phyloP scores from a whole-genome alignment of 2,329 filamentous ascomycete genomes.

The Colletotrichum eremochloae region DNA sequence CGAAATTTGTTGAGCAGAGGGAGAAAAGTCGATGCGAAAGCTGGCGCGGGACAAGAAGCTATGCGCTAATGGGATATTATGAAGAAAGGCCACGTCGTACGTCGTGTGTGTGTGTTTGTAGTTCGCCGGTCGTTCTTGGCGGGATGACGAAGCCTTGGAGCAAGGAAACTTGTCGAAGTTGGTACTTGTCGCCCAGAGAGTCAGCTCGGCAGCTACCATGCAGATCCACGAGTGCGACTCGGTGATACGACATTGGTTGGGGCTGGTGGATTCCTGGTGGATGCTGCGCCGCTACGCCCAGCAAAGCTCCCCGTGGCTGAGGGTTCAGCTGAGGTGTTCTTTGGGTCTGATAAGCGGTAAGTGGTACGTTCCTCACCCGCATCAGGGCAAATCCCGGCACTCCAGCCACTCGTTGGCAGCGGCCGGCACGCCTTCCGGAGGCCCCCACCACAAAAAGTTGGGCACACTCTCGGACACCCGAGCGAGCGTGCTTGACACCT shows the following conservation, averaged over 20 bases:
- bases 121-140: constrained; percentile 34
- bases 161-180: constrained; percentile 34
- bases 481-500: constrained; percentile 10
- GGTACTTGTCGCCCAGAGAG: constrained; percentile 25
- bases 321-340: constrained; percentile 36
- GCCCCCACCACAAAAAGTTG: constrained; percentile 2
- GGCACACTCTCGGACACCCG: constrained; percentile 28
- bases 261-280: constrained; percentile 41
- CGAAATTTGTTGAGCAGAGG: constrained; percentile 28
- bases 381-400: not conserved
- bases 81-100: constrained; percentile 29
- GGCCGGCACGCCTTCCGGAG: constrained; percentile 17
- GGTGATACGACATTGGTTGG: constrained; percentile 42
- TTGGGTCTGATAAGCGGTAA: constrained; percentile 14
- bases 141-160: constrained; percentile 39
- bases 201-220: constrained; percentile 34
- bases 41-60: constrained; percentile 18
- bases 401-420: constrained; percentile 34
- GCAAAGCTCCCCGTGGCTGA: constrained; percentile 43
- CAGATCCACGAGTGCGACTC: constrained; percentile 25
- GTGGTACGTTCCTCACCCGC: constrained; percentile 16
- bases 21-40: constrained; percentile 16
- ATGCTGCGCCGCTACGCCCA: constrained; percentile 41
- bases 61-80: constrained; percentile 18
- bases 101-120: constrained; percentile 25